Evolutionary conservation across 2,329 filamentous ascomycete genomes (phyloP), one percentile per base, ranked within the genome.

Genomic region (Aspergillus tamarii): DNA sequence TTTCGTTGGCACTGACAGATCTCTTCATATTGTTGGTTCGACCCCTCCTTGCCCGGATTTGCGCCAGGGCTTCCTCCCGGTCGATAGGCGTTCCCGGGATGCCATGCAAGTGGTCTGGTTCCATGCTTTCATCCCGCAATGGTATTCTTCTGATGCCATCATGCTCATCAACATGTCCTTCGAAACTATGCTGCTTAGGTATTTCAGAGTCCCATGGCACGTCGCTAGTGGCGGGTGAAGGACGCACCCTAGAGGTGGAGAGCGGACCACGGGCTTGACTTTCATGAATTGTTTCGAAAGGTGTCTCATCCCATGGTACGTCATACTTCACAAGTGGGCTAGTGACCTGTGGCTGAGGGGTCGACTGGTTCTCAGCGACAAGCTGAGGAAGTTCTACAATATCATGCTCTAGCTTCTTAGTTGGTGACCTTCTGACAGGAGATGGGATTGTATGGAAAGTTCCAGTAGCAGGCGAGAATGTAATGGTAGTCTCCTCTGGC

Each of bases 51-150:
- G 81, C 81, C 62, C 81, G 72, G 48, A 84, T 84, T 66, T 83
- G 81, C 9, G 82, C 82, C 1, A 84, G 73, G 2, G 82, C 82
- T 64, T 81, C 77, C 72, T 84, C 82, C 23, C 82, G 78, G 57
- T 75, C 80, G 59, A 83, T 77, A 4, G 81, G 81, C 1, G 78
- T 80, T n/a, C 79, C 77, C 1, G 78, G 75, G 19, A 81, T 66
- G 30, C 72, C 69, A 32, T 69, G 69, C 56, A 74, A 66, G 55
- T 69, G 57, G 59, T 72, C 70, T 3, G 67, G 64, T 2, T 64
- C 48, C 19, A 63, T 54, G 14, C 70, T 72, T 53, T 77, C 77
- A 21, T 66, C 58, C 32, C 72, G 74, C 23, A 77, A 67, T 14
- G 76, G 78, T 30, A 76, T 69, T 41, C 70, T 76, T 67, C 68